These are phyloP conservation scores for Psilocybe sp. DNA, from an alignment of 768 basidiomycete genomes.

Conservation along the genomic window DNA sequence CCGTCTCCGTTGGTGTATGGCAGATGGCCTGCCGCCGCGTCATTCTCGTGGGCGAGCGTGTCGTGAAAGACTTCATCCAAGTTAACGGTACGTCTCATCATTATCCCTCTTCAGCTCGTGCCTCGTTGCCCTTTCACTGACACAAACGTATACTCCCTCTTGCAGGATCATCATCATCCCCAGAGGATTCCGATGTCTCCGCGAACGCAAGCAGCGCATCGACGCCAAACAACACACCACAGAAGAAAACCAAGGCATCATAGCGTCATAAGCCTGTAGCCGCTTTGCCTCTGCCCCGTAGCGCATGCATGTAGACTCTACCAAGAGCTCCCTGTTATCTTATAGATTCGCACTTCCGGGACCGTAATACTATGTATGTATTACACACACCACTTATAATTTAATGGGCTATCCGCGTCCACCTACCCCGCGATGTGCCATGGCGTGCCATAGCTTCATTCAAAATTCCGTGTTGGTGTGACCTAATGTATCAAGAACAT, in stretches of 20 bases:
- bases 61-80: conserved; percentile 57
- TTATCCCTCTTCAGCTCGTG: neutral
- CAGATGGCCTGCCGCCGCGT: conserved; percentile 91
- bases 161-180: neutral
- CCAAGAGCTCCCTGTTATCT: no score
- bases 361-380: no score
- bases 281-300: no score
- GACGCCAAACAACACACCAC: conserved; percentile 6
- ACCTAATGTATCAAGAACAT: no score
- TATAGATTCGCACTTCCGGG: no score
- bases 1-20: conserved; percentile 93
- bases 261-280: neutral
- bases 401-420: no score
- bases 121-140: neutral
- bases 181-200: neutral
- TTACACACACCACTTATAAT: no score
- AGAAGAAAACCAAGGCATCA: conserved; percentile 1
- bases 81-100: conserved; percentile 29
- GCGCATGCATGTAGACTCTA: no score
- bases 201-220: neutral
- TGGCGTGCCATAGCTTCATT: no score
- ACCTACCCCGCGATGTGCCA: no score
- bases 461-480: no score
- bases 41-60: conserved; percentile 71
- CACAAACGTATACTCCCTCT: neutral